Percentiles rank a stretch among this genome's conserved stretches.
These are phyloP conservation scores for Botrytis sinoallii DNA, from an alignment of 2,329 filamentous ascomycete species.

Conservation along the genomic window DNA sequence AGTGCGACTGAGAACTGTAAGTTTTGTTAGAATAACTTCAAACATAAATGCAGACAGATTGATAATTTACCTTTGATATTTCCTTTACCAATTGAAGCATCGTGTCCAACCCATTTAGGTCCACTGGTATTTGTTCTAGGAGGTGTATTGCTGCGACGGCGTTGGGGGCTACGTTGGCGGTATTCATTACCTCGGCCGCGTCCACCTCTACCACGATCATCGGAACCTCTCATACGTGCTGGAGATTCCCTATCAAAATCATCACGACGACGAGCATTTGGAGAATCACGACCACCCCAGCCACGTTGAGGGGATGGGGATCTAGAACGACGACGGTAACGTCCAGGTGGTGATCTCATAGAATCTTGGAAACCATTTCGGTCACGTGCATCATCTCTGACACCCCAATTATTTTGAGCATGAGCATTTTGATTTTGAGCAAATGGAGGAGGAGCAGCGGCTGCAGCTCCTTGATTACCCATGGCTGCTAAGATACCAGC, in stretches of 20 bases:
- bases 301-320: slow-evolving; percentile 76
- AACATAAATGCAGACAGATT: slow-evolving; percentile 15
- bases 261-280: slow-evolving; percentile 42
- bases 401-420: slow-evolving; percentile 43
- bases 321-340: slow-evolving; percentile 61
- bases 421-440: slow-evolving; percentile 35
- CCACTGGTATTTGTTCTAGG: slow-evolving; percentile 44
- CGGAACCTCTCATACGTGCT: slow-evolving; percentile 53
- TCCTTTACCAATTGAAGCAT: slow-evolving; percentile 68
- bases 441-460: slow-evolving; percentile 29
- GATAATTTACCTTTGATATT: slow-evolving; percentile 66
- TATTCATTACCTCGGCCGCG: slow-evolving; percentile 64
- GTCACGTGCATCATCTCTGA: slow-evolving; percentile 51
- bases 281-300: slow-evolving; percentile 62
- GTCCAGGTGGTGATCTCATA: slow-evolving; percentile 58
- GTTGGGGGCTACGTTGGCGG: slow-evolving; percentile 81
- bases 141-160: slow-evolving; percentile 62
- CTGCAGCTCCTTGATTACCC: slow-evolving; percentile 34
- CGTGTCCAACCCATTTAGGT: slow-evolving; percentile 77
- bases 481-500: slow-evolving; percentile 47
- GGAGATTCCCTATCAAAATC: slow-evolving; percentile 71
- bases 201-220: slow-evolving; percentile 50
- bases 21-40: slow-evolving; percentile 27
- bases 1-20: slow-evolving; percentile 78
- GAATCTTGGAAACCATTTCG: slow-evolving; percentile 48